These are phyloP conservation scores for Penicillium verhagenii DNA, from an alignment of 495 filamentous ascomycete species.

Conservation along the genomic window DNA sequence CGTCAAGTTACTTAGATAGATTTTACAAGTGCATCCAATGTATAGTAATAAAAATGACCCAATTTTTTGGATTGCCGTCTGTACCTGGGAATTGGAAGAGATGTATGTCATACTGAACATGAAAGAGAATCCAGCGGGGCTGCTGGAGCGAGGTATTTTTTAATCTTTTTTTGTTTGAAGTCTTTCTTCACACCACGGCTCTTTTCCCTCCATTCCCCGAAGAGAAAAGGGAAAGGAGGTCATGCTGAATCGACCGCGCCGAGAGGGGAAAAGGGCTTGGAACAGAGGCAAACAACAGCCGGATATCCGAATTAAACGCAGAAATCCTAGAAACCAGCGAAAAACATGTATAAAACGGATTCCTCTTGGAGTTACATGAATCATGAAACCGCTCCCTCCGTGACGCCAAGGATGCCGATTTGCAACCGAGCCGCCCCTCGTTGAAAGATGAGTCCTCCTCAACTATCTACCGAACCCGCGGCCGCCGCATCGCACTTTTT, in stretches of 20 bases:
- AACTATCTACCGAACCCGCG: slow-evolving; percentile 50
- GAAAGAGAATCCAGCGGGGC: slow-evolving; percentile 35
- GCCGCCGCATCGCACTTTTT: slow-evolving; percentile 43
- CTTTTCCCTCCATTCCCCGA: slow-evolving; percentile 18
- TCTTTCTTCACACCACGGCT: slow-evolving; percentile 41
- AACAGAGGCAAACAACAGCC: slow-evolving; percentile 34
- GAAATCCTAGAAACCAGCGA: slow-evolving; percentile 26
- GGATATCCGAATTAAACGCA: slow-evolving; percentile 39
- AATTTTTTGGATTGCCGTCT: slow-evolving; percentile 37
- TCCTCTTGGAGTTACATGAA: slow-evolving; percentile 45
- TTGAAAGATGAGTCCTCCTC: slow-evolving; percentile 41
- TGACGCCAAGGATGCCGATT: slow-evolving; percentile 34
- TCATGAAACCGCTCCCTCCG: slow-evolving; percentile 37
- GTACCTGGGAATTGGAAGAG: slow-evolving; percentile 40
- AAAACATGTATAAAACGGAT: slow-evolving; percentile 32
- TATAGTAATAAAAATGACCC: slow-evolving; percentile 15
- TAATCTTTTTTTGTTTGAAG: slow-evolving; percentile 41
- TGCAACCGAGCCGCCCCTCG: slow-evolving; percentile 45
- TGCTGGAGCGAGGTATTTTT: slow-evolving; percentile 43
- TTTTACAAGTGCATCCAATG: not conserved
- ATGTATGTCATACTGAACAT: slow-evolving; percentile 46
- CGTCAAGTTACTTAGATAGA: not conserved
- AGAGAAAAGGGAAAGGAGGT: slow-evolving; percentile 18
- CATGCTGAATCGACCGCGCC: slow-evolving; percentile 39
- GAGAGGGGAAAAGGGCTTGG: slow-evolving; percentile 29